Conservation (phyloP, 2,329 filamentous ascomycete genomes). For the Colletotrichum godetiae region DNA sequence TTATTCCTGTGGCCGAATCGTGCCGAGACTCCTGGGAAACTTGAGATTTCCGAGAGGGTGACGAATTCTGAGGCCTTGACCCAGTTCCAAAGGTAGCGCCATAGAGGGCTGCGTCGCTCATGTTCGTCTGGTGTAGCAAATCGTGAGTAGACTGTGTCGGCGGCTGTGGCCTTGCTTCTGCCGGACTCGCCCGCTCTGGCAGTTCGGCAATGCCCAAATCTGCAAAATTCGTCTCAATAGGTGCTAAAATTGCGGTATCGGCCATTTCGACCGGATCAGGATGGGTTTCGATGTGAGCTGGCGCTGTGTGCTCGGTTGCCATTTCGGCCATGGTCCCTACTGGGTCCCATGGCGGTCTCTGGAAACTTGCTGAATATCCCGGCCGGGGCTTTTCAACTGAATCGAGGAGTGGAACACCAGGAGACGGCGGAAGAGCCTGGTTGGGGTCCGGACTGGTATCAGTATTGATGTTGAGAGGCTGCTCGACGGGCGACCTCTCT, state of each 20-base stretch:
- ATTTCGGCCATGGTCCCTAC: slow-evolving; percentile 61
- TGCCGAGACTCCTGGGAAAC: background rate
- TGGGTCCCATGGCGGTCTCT: slow-evolving; percentile 46
- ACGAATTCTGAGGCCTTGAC: slow-evolving; percentile 20
- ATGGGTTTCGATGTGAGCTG: slow-evolving; percentile 53
- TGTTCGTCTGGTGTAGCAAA: slow-evolving; percentile 33
- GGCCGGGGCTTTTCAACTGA: slow-evolving; percentile 46
- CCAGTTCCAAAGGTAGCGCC: slow-evolving; percentile 35
- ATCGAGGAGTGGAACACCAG: slow-evolving; percentile 47
- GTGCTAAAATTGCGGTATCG: slow-evolving; percentile 49
- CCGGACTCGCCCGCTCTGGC: slow-evolving; percentile 46
- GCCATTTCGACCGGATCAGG: slow-evolving; percentile 59
- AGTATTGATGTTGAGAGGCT: background rate
- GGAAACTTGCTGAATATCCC: slow-evolving; percentile 41
- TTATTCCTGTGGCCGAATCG: background rate
- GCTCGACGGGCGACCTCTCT: background rate
- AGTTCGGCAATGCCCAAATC: slow-evolving; percentile 51
- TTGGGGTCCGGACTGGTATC: background rate
- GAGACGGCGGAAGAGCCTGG: background rate
- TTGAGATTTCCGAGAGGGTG: background rate
- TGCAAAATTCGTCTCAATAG: slow-evolving; percentile 45
- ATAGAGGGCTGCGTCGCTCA: slow-evolving; percentile 29
- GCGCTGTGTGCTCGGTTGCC: slow-evolving; percentile 54
- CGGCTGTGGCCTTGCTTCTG: slow-evolving; percentile 39
- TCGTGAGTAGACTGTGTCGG: slow-evolving; percentile 5